Base-by-base conservation (phyloP, 495 filamentous ascomycete genomes). In the Talaromyces borbonicus region DNA sequence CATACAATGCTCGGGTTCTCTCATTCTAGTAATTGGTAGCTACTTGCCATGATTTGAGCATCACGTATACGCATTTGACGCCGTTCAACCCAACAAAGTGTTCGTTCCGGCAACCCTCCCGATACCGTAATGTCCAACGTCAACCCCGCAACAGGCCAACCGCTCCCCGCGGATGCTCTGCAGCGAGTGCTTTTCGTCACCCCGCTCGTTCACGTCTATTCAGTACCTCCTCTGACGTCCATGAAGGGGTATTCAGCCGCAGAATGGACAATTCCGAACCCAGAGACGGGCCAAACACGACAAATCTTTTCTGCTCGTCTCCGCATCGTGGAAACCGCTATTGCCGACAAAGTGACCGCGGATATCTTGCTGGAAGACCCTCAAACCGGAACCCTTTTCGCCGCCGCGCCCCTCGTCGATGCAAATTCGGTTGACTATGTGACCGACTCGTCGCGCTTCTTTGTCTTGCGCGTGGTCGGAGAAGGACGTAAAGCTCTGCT, bases 241-340 rank as follows among this genome's bases (percentile, higher is more conserved):
- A 81, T 74, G 30, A 78, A 77, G 53, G 86, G 86, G 55, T 79
- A 89, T 68, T 73, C 69, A n/a, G 86, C 87, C 49, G 65, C 79
- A 11, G 56, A 65, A 50, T 92, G 86, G 86, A 89, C 85, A n/a
- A 69, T 74, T 43, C 42, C 48, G 20, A 68, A 79, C 48, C 73
- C 76, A 50, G 79, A 79, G 52, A 62, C 70, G 40, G 46, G 32
- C 1, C 25, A 43, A 33, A 49, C 24, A 14, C 73, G 77, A 23
- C 77, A 80, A 53, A 89, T 90, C 64, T 90, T 90, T 70, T 90
- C 85, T 44, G 83, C 81, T 44, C 81, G 86, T 18, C 60, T 90
- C 4, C 84, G 87, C 54, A 71, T 90, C 47, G 66, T 92, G 58
- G 86, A 92, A 62, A 89, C 83, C 20, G 73, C 81, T 1, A 61